A percentile compares a stretch with the other conserved stretches of the same genome.
Conservation (phyloP, 2,329 filamentous ascomycete genomes). For the Erysiphe pulchra region DNA sequence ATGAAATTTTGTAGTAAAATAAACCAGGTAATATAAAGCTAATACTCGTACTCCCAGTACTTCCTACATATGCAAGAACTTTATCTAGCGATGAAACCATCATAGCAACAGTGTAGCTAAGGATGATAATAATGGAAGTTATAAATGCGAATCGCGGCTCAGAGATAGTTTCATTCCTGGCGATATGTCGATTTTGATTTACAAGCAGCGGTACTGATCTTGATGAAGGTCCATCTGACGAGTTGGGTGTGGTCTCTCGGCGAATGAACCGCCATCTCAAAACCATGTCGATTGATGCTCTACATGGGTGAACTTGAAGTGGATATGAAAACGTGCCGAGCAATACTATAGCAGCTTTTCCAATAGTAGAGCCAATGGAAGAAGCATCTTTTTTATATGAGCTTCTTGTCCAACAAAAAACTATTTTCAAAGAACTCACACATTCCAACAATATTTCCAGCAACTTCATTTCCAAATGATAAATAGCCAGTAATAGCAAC, state of each 20-base stretch:
- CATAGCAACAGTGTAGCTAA: conserved; percentile 72
- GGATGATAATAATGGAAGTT: conserved; percentile 60
- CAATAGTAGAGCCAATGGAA: conserved; percentile 67
- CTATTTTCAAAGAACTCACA: conserved; percentile 27
- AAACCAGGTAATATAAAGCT: conserved; percentile 89
- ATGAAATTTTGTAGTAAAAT: conserved; percentile 96
- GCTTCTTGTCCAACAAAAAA: background rate
- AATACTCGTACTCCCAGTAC: conserved; percentile 82
- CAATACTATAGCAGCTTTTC: conserved; percentile 81
- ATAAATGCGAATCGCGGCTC: conserved; percentile 75
- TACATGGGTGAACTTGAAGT: conserved; percentile 82
- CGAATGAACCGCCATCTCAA: conserved; percentile 46
- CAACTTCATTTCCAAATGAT: conserved; percentile 73
- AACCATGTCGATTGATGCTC: conserved; percentile 87
- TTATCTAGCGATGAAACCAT: conserved; percentile 74
- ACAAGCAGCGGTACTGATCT: conserved; percentile 17
- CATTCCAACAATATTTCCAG: conserved; percentile 84
- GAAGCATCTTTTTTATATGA: conserved; percentile 26
- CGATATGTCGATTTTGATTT: conserved; percentile 20
- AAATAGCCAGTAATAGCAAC: conserved; percentile 90
- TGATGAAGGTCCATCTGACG: conserved; percentile 14
- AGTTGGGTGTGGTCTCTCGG: conserved; percentile 8
- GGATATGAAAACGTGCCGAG: conserved; percentile 93
- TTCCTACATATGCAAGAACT: conserved; percentile 84
- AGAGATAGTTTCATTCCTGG: conserved; percentile 39